A percentile compares a stretch with the other conserved stretches of the same genome.
These are phyloP conservation scores for Lyophyllum shimeji DNA, from an alignment of 768 basidiomycete species.

Conservation along the genomic window DNA sequence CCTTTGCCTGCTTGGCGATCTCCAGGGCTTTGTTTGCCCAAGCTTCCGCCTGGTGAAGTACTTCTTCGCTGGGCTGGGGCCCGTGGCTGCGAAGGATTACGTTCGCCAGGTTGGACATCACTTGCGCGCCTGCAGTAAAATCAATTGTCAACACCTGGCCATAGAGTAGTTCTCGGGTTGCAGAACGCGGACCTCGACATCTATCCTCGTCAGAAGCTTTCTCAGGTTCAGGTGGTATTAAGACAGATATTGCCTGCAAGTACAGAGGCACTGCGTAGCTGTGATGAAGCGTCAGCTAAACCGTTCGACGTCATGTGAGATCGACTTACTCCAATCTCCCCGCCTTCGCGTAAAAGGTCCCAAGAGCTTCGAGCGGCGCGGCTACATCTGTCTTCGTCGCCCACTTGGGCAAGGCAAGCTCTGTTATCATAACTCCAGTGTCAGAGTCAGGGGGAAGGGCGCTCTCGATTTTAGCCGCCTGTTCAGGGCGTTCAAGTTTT, in stretches of 20 bases:
- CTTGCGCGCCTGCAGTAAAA: constrained; percentile 36
- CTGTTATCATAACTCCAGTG: constrained; percentile 38
- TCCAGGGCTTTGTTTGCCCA: constrained; percentile 58
- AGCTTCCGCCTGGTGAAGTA: constrained; percentile 49
- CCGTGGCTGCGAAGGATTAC: constrained; percentile 36
- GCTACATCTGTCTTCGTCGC: constrained; percentile 58
- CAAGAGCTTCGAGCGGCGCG: constrained; percentile 68
- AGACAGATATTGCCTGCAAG: constrained; percentile 60
- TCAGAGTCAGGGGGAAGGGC: constrained; percentile 15
- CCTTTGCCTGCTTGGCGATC: constrained; percentile 27
- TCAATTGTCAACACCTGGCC: neutral
- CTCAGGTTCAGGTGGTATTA: constrained; percentile 49
- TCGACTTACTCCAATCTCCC: constrained; percentile 55
- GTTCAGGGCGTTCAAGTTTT: constrained; percentile 1
- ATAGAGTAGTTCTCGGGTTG: neutral
- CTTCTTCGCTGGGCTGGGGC: constrained; percentile 27
- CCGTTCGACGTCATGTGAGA: neutral
- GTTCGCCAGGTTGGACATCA: constrained; percentile 47
- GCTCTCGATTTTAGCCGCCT: neutral
- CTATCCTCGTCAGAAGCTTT: constrained; percentile 43
- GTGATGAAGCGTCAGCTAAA: constrained; percentile 4
- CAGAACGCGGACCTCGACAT: constrained; percentile 51
- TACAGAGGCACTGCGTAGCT: constrained; percentile 69
- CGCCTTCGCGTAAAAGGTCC: constrained; percentile 53
- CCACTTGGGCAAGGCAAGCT: constrained; percentile 62